These are phyloP conservation scores for Xerocomellus chrysenteron DNA, from an alignment of 768 basidiomycete species.

Conservation along the genomic window DNA sequence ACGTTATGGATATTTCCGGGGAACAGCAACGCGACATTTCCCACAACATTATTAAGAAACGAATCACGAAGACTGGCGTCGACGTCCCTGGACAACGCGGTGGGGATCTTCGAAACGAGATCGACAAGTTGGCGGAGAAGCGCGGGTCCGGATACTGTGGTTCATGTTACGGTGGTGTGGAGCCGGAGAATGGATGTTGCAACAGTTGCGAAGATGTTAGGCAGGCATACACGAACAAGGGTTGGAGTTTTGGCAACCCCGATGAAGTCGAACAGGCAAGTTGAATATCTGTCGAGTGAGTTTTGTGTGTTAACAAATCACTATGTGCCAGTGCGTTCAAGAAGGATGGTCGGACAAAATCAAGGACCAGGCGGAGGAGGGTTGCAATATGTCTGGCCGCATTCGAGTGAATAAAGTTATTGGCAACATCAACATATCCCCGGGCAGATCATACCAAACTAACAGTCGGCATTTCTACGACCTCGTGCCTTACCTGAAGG, in stretches of 20 bases:
- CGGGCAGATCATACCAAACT: slow-evolving; percentile 92
- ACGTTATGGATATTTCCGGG: slow-evolving; percentile 98
- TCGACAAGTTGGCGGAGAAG: slow-evolving; percentile 72
- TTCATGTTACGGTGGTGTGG: slow-evolving; percentile 89
- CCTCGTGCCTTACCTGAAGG: slow-evolving; percentile 91
- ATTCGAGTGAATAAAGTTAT: slow-evolving; percentile 96
- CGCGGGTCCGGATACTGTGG: slow-evolving; percentile 78
- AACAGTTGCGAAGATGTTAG: slow-evolving; percentile 96
- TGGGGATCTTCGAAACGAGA: slow-evolving; percentile 78
- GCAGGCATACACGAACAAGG: slow-evolving; percentile 82
- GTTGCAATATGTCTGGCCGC: slow-evolving; percentile 90
- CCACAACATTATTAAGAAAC: slow-evolving; percentile 84
- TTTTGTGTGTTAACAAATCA: neutral
- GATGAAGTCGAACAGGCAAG: slow-evolving; percentile 89
- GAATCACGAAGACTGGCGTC: slow-evolving; percentile 60
- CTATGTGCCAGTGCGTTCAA: slow-evolving; percentile 65
- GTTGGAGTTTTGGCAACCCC: slow-evolving; percentile 94
- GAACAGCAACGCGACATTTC: slow-evolving; percentile 90
- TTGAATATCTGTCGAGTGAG: neutral
- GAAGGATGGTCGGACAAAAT: slow-evolving; percentile 97
- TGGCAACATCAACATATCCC: slow-evolving; percentile 93
- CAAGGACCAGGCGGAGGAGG: slow-evolving; percentile 88
- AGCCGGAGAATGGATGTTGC: slow-evolving; percentile 82
- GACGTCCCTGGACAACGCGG: slow-evolving; percentile 54
- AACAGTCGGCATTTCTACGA: slow-evolving; percentile 78